phyloP scores from a whole-genome alignment of 805 yeast species.

The Tetrapisispora pingtungensis region DNA sequence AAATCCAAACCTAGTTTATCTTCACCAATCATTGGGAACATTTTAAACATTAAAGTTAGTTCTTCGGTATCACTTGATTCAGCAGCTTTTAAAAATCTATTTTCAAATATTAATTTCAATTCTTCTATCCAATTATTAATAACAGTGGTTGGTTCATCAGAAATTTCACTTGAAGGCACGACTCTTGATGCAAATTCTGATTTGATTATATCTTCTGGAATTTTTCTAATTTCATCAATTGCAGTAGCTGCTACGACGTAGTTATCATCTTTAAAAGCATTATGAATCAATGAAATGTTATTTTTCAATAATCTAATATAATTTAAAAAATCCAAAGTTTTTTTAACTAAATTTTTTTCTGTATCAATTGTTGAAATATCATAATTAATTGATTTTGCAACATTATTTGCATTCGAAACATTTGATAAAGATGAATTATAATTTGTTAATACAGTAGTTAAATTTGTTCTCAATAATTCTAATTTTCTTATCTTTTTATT shows the following conservation, averaged over 20 bases:
- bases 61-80: slow-evolving; percentile 50
- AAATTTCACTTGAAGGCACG: slow-evolving; percentile 80
- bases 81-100: slow-evolving; percentile 66
- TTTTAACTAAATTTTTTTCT: slow-evolving; percentile 55
- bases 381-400: slow-evolving; percentile 58
- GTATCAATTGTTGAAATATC: slow-evolving; percentile 59
- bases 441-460: slow-evolving; percentile 48
- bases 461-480: slow-evolving; percentile 52
- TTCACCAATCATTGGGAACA: slow-evolving; percentile 79
- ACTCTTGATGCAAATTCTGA: slow-evolving; percentile 70
- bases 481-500: slow-evolving; percentile 32
- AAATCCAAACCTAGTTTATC: slow-evolving; percentile 62
- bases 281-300: slow-evolving; percentile 53
- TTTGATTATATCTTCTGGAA: slow-evolving; percentile 47
- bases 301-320: slow-evolving; percentile 57
- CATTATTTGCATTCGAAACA: slow-evolving; percentile 49
- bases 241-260: slow-evolving; percentile 75
- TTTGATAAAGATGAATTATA: slow-evolving; percentile 47
- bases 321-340: slow-evolving; percentile 54
- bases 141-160: slow-evolving; percentile 59
- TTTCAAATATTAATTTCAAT: slow-evolving; percentile 45
- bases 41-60: slow-evolving; percentile 68
- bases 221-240: slow-evolving; percentile 40
- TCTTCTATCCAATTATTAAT: slow-evolving; percentile 49
- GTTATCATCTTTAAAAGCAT: slow-evolving; percentile 53